Evolutionary conservation across 225 moss, liverwort and hornwort species (phyloP), one percentile per base, ranked within the genome.

Genomic region (Sphagnum contortum): DNA sequence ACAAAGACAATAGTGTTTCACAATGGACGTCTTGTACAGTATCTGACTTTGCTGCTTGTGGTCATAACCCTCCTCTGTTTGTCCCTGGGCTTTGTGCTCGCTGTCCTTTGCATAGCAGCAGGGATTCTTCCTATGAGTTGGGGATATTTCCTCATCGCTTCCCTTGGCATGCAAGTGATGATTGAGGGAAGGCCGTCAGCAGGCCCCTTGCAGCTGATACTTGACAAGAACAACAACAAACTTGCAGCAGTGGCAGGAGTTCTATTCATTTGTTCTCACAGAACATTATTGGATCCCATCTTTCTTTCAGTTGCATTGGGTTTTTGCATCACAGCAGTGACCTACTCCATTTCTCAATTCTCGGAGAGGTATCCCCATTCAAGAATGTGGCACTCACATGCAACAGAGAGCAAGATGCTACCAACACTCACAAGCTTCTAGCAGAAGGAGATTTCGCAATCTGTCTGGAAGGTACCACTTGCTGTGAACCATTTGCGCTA

Each of bases 401-500:
- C 63, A 76, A 83, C 60, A 71, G 77, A 8, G 77, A 77, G 50
- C 73, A 82, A 63, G 89, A 89, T 75, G 86, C 86, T 11, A 1
- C 66, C 46, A 76, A 79, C 51, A 86, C 86, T 4, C 76, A 11
- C 54, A 52, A 8, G 3, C 69, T 86, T 0, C 62, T 89, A 49
- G 66, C 77, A 57, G 83, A 80, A 66, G 89, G 89, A 12, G 86
- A 89, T 60, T 52, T 89, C 8, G 75, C 70, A 11, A 83, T 89
- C 49, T 89, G 83, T 50, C 89, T 83, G 2, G 86, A 89, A 75
- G 89, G 89, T 13, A 89, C 89, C 14, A 89, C 88, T 12, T 89
- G 88, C 64, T 72, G 86, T 3, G 88, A 86, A 48, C 88, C 88
- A 46, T 89, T 80, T 60, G 74, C 86, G n/a, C 47, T 89, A 48